Base-by-base conservation (phyloP, 305 asterid genomes). In the Fraxinus velutina region DNA sequence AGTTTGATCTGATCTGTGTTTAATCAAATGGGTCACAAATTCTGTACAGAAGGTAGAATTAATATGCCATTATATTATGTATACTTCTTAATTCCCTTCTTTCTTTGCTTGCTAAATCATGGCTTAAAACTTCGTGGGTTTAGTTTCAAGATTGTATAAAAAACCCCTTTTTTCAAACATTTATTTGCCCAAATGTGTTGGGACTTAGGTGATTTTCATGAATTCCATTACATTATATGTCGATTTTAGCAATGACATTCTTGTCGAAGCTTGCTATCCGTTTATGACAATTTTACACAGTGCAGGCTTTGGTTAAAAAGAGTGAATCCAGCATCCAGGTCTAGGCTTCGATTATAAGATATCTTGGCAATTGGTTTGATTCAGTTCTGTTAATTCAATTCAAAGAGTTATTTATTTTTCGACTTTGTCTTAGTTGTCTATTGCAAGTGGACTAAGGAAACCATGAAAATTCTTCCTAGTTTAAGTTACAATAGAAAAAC, bases 1-100 rank as follows among this genome's bases (percentile, higher is more conserved):
- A 57, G 55, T 39, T 79, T 82, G 76, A 78, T 87, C 78, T 81
- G 80, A 12, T 12, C 55, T 71, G 75, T 76, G 17, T 52, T 44
- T 72, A 37, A 60, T 77, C 73, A 74, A 37, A 37, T 76, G 57
- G 76, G 86, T 34, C 78, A 12, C 75, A 75, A 66, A 55, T 80
- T 84, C 37, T 66, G 3, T 4, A 6, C 22, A 37, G 60, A 42
- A 72, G 44, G 19, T 21, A 13, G 77, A 76, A 76, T 55, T 5
- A n/a, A 19, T 55, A 55, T 55, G 24, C 9, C 66, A 1, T 19
- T 13, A 13, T 52, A 37, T 44, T 44, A 12, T 57, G 24, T 57
- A 19, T 44, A 13, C 55, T 44, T 44, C 55, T 44, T 44, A 19
- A 7, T 60, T 5, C 8, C 29, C 55, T n/a, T 77, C 37, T 50